Evolutionary conservation across 176 grass and related monocot species (phyloP), one percentile per base, ranked within the genome.

Genomic region (Olyra latifolia): DNA sequence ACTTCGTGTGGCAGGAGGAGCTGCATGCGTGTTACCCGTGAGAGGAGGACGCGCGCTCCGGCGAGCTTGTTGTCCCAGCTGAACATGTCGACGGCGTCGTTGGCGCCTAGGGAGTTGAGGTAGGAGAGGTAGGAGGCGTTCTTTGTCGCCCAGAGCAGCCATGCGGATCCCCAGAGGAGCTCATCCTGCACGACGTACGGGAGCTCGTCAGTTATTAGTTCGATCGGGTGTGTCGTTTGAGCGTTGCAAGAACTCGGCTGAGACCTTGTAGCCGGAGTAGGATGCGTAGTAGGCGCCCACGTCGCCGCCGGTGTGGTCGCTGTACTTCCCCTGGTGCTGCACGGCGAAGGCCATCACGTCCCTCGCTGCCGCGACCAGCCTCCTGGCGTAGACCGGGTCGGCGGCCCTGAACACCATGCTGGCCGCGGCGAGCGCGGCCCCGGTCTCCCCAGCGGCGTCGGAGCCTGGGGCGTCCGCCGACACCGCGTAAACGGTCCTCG

Each of bases 61-160:
- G 92, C 87, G 80, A 92, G 91, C 78, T 97, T 97, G 76, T 97
- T 94, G 72, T 97, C 94, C 94, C 91, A 97, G 82, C 89, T 97
- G 71, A 97, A 97, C 58, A 92, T 90, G 84, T 97, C 94, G 66
- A 77, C 79, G 69, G 69, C 74, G 77, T 94, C 91, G 47, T 78
- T 85, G 72, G 55, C 91, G 40, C 63, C 85, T 27, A 94, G 72
- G 38, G 89, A 90, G 40, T 35, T 39, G 45, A 89, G 29, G 63
- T 85, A 88, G 23, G 52, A 61, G 77, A 92, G 66, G 72, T 97
- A 97, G 9, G 75, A 90, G 24, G 58, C 7, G 73, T 94, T 80
- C 75, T 92, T 94, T 8, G 92, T 94, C 17, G 92, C 83, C 89
- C 73, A 88, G 15, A 88, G 89, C n/a, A 94, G 80, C 94, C 94